These are phyloP conservation scores for Phragmites australis DNA, from an alignment of 176 grass and related monocot genomes.

Conservation along the genomic window DNA sequence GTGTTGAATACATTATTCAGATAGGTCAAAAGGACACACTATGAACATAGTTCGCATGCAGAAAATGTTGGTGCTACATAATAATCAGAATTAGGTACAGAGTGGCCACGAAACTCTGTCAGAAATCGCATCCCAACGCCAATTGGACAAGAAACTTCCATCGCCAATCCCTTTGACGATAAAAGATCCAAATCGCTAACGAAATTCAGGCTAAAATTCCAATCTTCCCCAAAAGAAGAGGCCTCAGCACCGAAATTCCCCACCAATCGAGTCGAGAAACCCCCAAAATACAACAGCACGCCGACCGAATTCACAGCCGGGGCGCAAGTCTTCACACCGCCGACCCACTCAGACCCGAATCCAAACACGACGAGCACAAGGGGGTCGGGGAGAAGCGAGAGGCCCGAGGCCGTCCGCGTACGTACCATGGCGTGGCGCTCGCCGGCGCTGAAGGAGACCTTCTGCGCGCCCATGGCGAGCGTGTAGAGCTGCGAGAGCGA, in stretches of 20 bases:
- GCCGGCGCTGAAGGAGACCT: slow-evolving; percentile 63
- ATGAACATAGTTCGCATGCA: not conserved
- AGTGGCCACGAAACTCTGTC: not conserved
- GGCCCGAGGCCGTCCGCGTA: too few relatives aligned
- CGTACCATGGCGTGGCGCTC: slow-evolving; percentile 78
- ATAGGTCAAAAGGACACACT: slow-evolving; percentile 4
- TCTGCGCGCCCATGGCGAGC: slow-evolving; percentile 68
- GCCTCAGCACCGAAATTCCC: not conserved
- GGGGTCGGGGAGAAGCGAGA: too few relatives aligned
- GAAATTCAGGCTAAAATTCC: not conserved
- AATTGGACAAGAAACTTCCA: not conserved
- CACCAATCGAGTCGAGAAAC: not conserved
- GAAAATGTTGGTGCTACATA: not conserved
- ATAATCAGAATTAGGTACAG: not conserved
- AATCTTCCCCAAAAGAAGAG: not conserved
- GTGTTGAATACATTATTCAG: not conserved
- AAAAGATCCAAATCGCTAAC: not conserved
- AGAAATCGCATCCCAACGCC: not conserved
- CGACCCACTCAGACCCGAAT: not conserved
- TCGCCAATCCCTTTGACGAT: not conserved
- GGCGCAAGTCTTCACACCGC: not conserved
- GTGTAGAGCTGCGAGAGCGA: slow-evolving; percentile 78
- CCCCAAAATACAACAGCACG: not conserved
- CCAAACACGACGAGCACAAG: not conserved
- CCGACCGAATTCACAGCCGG: not conserved